These are phyloP conservation scores for Agarophyton chilense DNA, from an alignment of 23 red algal genomes.

Conservation along the genomic window DNA sequence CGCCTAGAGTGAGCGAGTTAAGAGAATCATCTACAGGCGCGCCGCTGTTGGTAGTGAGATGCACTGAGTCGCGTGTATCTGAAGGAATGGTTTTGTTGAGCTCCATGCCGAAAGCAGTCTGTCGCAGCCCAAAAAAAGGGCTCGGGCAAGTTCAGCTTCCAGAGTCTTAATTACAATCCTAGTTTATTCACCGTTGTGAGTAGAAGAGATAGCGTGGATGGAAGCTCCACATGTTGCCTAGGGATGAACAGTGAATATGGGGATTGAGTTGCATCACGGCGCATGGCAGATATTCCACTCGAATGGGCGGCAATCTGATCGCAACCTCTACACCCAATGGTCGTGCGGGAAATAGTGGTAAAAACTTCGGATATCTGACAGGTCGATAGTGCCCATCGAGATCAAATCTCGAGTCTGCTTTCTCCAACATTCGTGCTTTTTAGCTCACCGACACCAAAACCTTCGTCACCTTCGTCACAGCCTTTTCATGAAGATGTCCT, in stretches of 20 bases:
- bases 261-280: neutral
- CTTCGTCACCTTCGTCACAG: too few species aligned
- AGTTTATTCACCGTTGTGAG: neutral
- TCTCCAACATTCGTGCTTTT: too few species aligned
- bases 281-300: slow-evolving; percentile 5
- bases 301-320: neutral
- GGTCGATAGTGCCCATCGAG: too few species aligned
- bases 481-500: neutral
- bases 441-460: too few species aligned
- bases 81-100: slow-evolving; percentile 25
- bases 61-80: slow-evolving; percentile 41
- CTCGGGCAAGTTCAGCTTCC: neutral
- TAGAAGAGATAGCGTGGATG: neutral
- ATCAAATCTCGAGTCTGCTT: too few species aligned
- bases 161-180: neutral
- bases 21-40: slow-evolving; percentile 83
- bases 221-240: neutral
- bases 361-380: neutral
- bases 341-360: neutral
- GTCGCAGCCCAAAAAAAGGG: neutral
- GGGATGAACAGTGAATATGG: neutral
- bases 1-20: slow-evolving; percentile 84
- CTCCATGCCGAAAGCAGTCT: neutral
- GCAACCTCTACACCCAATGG: neutral
- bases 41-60: slow-evolving; percentile 92